Evolutionary conservation across 495 filamentous ascomycete species (phyloP), one percentile per base, ranked within the genome.

Genomic region (Neurospora tetrasperma): DNA sequence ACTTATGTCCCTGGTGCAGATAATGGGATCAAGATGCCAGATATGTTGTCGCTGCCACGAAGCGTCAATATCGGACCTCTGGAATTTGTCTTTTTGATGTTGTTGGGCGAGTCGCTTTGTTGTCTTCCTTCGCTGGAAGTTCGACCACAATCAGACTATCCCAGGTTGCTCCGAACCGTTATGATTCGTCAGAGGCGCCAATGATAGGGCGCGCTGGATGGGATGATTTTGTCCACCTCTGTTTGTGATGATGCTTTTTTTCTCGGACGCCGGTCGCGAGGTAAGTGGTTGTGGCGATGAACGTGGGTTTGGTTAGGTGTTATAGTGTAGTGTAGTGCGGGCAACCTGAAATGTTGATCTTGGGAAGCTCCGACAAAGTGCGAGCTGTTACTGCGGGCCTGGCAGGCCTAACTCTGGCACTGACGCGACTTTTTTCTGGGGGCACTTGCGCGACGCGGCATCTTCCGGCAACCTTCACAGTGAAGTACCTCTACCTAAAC

Each of bases 351-450:
- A n/a, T 69, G 71, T 39, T 68, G 71, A 38, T 69, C 31, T 72
- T 73, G 70, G 43, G 62, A 27, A 74, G 73, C 70, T 66, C 38
- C 48, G 44, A 40, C 42, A 31, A 23, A 20, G 23, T 42, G 54
- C 27, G 27, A 66, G 54, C 27, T 66, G 14, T 66, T 66, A 35
- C 54, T 66, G 54, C 54, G 23, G 54, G 54, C 54, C 20, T 54
- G 42, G 10, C 27, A 62, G 27, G 54, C 54, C 54, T 66, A 27
- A 27, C 54, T 31, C 20, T 35, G 70, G 41, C 70, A 70, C 48
- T 20, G 73, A 74, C 73, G 73, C 73, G 73, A 74, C 73, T 74
- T 74, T 74, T 73, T 74, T 54, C 20, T 42, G 48, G 73, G 62
- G 43, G 40, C 62, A 59, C 54, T 66, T 66, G 69, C 73, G 73